Base-by-base conservation (phyloP, 1,284 basidiomycete genomes). In the Moesziomyces sp. region DNA sequence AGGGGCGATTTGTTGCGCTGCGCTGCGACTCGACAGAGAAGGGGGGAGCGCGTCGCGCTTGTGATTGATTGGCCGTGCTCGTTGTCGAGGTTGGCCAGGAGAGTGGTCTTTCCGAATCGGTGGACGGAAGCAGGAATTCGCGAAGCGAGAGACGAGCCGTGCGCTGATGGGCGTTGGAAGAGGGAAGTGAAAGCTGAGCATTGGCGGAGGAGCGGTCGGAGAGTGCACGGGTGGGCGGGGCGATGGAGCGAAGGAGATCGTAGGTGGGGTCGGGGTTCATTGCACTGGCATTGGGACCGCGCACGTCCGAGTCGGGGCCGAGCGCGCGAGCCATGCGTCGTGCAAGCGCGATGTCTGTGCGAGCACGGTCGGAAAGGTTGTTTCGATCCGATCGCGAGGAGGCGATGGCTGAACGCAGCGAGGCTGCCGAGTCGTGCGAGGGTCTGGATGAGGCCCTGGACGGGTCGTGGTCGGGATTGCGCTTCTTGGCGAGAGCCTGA, bases 401-500 rank as follows among this genome's bases (percentile, higher is more conserved):
- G 21, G 66, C 55, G 35, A 62, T 63, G 21, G 55, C 66, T 19
- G 66, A 62, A 18, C 66, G 66, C 13, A 69, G 49, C 2, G 59
- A 48, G 28, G 66, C 59, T 6, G 66, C 43, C 13, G 59, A 56
- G 16, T 63, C 66, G n/a, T 38, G 46, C 23, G 51, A 60, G 7
- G 58, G n/a, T 13, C 38, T 24, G 5, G 48, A 35, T 19, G 55
- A 51, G 35, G 57, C 35, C 16, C 48, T 24, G 24, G 42, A 18
- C 2, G 61, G 35, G 52, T 64, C 57, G 14, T 40, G 46, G 16
- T 44, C 19, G 5, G 52, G 52, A 46, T 59, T 60, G 21, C 61
- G 58, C 21, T 66, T 71, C 28, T 50, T 62, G 28, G 57, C 68
- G 4, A 75, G 68, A 0, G 73, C 68, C n/a, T 75, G 63, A 13